phyloP scores from a whole-genome alignment of 768 basidiomycete genomes.

The Tremella yokohamensis region DNA sequence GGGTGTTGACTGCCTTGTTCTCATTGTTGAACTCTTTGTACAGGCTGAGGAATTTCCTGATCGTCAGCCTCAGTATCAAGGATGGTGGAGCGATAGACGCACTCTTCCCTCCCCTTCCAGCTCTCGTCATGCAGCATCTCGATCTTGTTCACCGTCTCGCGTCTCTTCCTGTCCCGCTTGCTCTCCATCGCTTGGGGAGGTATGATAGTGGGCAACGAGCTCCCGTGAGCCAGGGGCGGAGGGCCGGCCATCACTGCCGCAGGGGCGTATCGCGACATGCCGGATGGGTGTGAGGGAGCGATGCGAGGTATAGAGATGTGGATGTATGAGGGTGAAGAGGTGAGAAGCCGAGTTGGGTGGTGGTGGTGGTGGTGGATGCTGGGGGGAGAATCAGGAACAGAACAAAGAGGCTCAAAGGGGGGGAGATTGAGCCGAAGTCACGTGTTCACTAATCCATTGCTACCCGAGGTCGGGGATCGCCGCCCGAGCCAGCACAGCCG shows the following conservation, averaged over 20 bases:
- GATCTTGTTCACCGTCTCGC: conserved; percentile 55
- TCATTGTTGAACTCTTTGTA: conserved; percentile 48
- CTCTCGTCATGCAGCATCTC: conserved; percentile 52
- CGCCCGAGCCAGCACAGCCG: neutral
- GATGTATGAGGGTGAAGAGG: neutral
- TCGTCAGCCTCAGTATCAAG: conserved; percentile 36
- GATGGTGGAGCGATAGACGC: conserved; percentile 15
- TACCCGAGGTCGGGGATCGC: neutral
- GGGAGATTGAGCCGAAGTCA: neutral
- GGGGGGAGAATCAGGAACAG: no score
- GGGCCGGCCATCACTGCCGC: no score
- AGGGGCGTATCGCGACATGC: conserved; percentile 7
- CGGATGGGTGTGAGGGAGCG: neutral
- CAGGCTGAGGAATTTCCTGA: conserved; percentile 48
- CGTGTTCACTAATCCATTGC: neutral
- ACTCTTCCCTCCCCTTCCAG: conserved; percentile 50
- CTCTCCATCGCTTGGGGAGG: conserved; percentile 41
- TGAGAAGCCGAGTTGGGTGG: neutral
- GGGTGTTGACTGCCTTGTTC: conserved; percentile 40
- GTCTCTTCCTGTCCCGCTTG: conserved; percentile 53
- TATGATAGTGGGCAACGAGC: conserved; percentile 29
- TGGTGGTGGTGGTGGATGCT: no score
- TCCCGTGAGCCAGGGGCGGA: neutral
- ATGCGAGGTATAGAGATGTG: neutral
- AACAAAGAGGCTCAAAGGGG: no score